These are phyloP conservation scores for Daldinia sp. DNA, from an alignment of 2,329 filamentous ascomycete species.

Conservation along the genomic window DNA sequence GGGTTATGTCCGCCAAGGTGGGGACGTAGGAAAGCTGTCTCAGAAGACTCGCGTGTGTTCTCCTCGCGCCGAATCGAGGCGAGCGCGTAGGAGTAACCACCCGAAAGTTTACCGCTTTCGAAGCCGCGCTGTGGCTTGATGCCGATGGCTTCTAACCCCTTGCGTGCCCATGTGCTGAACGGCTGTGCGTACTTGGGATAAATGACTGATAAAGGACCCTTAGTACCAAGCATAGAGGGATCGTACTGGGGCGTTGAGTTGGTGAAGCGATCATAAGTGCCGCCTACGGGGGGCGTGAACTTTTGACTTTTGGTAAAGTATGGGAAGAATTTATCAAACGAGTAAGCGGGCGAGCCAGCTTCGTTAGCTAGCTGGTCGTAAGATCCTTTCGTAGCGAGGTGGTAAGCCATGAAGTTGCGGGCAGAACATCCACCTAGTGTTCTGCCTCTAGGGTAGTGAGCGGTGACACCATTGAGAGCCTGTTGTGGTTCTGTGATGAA, in stretches of 20 bases:
- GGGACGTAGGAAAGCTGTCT: neutral
- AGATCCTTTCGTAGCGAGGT: conserved; percentile 45
- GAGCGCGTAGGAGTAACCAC: conserved; percentile 41
- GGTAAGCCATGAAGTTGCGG: conserved; percentile 52
- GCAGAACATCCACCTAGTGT: conserved; percentile 50
- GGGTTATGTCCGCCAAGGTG: neutral
- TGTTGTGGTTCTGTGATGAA: conserved; percentile 1
- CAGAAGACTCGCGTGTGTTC: conserved; percentile 50
- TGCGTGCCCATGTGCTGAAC: conserved; percentile 55
- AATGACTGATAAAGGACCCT: conserved; percentile 57
- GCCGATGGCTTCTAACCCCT: conserved; percentile 57
- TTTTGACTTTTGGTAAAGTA: conserved; percentile 37
- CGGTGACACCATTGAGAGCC: conserved; percentile 5
- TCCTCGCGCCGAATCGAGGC: neutral
- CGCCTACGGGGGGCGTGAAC: conserved; percentile 42
- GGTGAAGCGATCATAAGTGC: conserved; percentile 40
- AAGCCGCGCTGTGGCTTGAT: conserved; percentile 54
- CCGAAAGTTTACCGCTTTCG: conserved; percentile 55
- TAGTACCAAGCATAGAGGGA: conserved; percentile 49
- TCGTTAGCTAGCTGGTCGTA: conserved; percentile 47
- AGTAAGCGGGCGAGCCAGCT: neutral
- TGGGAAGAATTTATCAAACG: neutral
- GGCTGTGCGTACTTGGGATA: conserved; percentile 57
- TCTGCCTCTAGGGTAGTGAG: conserved; percentile 50
- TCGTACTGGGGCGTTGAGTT: conserved; percentile 50